Percentiles rank a stretch among this genome's conserved stretches.
Evolutionary conservation across 306 rosid genomes (phyloP).

Genomic region (Cucumis sativus): DNA sequence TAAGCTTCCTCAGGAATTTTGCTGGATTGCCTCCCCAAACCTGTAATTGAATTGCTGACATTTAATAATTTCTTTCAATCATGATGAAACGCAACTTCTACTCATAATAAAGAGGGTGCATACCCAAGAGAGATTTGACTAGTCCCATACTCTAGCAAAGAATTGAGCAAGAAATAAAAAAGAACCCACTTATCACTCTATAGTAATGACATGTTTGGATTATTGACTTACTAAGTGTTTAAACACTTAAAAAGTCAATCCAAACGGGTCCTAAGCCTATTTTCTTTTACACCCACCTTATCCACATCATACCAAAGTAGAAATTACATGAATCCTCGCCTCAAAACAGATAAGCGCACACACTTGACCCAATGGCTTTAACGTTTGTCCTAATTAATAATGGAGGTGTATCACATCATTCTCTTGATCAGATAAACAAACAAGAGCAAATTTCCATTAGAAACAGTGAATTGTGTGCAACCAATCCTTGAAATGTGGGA

Average conservation of each 20-base stretch:
- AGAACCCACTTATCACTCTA: background rate
- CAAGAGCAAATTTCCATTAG: background rate
- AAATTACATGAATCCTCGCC: background rate
- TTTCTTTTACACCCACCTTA: background rate
- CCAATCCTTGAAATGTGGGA: background rate
- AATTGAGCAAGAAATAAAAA: background rate
- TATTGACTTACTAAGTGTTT: no score
- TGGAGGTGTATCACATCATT: background rate
- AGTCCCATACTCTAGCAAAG: background rate
- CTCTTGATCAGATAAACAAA: background rate
- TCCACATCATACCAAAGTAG: background rate
- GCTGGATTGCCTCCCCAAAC: slow-evolving; percentile 99
- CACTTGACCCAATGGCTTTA: background rate
- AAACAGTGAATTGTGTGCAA: background rate
- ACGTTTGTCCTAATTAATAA: background rate
- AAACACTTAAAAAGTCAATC: no score
- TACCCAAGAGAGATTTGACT: background rate
- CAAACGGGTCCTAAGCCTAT: background rate
- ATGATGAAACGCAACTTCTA: background rate
- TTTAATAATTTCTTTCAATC: background rate
- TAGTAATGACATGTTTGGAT: no score
- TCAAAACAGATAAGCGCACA: background rate
- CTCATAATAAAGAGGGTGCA: background rate
- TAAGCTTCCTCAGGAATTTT: slow-evolving; percentile 81
- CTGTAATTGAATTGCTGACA: slow-evolving; percentile 22